Conservation (phyloP, 1,139 yeast species). For the Geotrichum histeridarum region DNA sequence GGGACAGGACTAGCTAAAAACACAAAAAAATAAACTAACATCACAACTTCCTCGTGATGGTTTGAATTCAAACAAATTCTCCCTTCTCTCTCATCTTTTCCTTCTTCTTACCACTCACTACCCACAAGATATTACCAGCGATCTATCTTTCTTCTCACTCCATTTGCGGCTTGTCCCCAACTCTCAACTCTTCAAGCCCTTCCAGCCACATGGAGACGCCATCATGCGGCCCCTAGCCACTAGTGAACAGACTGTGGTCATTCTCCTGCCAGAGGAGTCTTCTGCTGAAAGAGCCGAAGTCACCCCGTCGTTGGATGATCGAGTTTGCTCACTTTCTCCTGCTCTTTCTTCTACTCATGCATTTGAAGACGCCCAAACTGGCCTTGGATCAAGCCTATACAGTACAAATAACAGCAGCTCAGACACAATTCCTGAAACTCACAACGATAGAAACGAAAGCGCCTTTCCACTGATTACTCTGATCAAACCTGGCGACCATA, state of each 20-base stretch:
- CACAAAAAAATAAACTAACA: background rate
- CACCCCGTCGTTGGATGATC: background rate
- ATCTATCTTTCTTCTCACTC: background rate
- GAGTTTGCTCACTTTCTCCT: background rate
- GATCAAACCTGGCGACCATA: slow-evolving; percentile 15
- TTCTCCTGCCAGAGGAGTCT: background rate
- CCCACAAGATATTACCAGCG: background rate
- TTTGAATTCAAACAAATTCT: background rate
- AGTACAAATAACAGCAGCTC: slow-evolving; percentile 13
- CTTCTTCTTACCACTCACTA: background rate
- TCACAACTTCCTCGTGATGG: slow-evolving; percentile 2
- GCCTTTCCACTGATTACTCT: slow-evolving; percentile 9
- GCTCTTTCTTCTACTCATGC: background rate
- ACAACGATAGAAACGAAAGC: background rate
- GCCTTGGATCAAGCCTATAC: background rate
- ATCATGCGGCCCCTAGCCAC: slow-evolving; percentile 4
- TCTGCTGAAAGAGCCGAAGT: background rate
- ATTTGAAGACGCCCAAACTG: background rate
- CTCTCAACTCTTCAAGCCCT: background rate
- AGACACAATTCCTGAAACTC: slow-evolving; percentile 14
- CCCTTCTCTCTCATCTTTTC: background rate
- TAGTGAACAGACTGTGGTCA: slow-evolving; percentile 4
- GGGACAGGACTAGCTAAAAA: no score
- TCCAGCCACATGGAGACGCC: background rate
- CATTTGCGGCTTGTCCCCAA: background rate